phyloP scores from a whole-genome alignment of 805 yeast genomes.

The Jamesozyma jinghongensis region DNA sequence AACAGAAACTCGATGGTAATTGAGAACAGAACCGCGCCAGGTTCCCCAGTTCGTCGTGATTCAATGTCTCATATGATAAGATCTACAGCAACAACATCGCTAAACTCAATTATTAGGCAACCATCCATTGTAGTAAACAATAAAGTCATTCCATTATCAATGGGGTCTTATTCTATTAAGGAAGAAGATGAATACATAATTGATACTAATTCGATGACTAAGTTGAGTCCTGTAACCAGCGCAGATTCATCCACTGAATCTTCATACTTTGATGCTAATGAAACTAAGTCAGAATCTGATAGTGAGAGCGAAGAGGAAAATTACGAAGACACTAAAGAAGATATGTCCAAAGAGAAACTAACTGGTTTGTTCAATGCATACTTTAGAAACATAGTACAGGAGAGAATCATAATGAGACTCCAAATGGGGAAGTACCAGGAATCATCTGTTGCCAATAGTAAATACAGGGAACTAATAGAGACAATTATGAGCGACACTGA shows the following conservation, averaged over 20 bases:
- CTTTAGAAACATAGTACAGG: conserved; percentile 19
- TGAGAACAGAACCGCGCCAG: too few relatives aligned
- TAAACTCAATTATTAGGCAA: conserved; percentile 25
- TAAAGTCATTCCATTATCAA: conserved; percentile 28
- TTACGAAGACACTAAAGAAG: conserved; percentile 3
- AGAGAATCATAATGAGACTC: conserved; percentile 22
- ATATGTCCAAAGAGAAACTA: conserved; percentile 2
- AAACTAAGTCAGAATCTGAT: not conserved
- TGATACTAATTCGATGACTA: conserved; percentile 11
- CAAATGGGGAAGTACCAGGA: conserved; percentile 21
- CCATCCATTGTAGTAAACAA: conserved; percentile 30
- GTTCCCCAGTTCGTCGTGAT: too few relatives aligned
- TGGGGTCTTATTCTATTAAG: conserved; percentile 21
- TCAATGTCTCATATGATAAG: conserved; percentile 12
- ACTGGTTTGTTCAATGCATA: conserved; percentile 15
- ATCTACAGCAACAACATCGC: conserved; percentile 20
- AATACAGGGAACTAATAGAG: conserved; percentile 4
- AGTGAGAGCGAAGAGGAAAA: conserved; percentile 8
- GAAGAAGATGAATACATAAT: conserved; percentile 22
- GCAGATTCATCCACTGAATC: conserved; percentile 1
- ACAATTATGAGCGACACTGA: conserved; percentile 1
- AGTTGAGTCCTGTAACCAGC: not conserved
- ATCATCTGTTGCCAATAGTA: conserved; percentile 8
- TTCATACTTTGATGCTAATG: conserved; percentile 6
- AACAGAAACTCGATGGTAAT: not conserved